Evolutionary conservation across 164 flowering plant genomes (phyloP), one percentile per base, ranked within the genome.

Genomic region (Chimonanthus salicifolius): DNA sequence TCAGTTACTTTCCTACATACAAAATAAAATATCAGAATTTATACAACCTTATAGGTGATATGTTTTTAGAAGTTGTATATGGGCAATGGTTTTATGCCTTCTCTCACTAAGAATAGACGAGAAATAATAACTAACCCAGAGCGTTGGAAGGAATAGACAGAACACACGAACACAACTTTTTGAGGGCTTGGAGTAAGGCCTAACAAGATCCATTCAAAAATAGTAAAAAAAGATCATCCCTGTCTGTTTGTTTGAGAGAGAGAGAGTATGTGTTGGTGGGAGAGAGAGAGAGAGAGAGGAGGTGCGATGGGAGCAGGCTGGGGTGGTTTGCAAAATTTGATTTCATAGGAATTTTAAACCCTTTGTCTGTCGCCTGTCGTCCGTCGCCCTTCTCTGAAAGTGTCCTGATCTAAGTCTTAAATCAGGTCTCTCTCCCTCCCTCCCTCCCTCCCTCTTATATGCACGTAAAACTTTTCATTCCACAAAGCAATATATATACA

Each of bases 281-380:
- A 18, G 44, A 44, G 54, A 62, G 65, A 46, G 76, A 33, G 33
- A 33, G 33, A 33, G 33, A 33, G 33, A 33, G 33, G 33, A 33
- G 18, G 54, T 7, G 5, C 45, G 67, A 47, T n/a, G 46, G 67
- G 73, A 47, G 48, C 4, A 70, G 72, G 72, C 50, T 47, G 73
- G 60, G 64, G 43, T 45, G 50, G 47, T 8, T 13, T 45, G 9
- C 44, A 9, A 16, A 33, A 7, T 3, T 7, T 54, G 9, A 6
- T 10, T 16, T 33, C 47, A 44, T 16, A n/a, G n/a, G 15, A 48
- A 44, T 49, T 48, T 13, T 9, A 16, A 3, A 33, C 33, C 33
- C 33, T 33, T 33, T 33, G 33, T 33, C 33, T 33, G 33, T 33
- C 33, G 33, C 2, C 33, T 0, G 33, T 33, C 33, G 33, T 33